Evolutionary conservation across 2,329 filamentous ascomycete species (phyloP), one percentile per base, ranked within the genome.

Genomic region (Neopestalotiopsis rosae): DNA sequence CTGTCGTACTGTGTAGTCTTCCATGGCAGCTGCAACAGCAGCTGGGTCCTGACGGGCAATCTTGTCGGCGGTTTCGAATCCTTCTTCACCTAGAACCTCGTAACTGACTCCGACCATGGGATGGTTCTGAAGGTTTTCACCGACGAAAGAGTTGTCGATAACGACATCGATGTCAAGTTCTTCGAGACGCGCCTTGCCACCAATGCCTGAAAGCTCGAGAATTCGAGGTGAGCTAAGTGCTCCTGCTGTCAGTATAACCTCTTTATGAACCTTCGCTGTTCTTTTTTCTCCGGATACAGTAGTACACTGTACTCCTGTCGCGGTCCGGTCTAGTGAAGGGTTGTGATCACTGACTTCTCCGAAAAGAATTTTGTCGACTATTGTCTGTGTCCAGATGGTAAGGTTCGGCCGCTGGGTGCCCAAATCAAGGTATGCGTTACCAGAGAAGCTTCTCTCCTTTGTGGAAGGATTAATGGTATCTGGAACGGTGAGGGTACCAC

Each of bases 231-330:
- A 79, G 67, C 83, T 80, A 69, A 85, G 77, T 1, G 79, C 74
- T 3, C 84, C 84, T 5, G 81, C 82, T 1, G 79, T 77, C 5
- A 86, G 62, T 34, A 86, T 80, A 3, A 86, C 79, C 68, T 86
- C 84, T 32, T 75, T 79, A 1, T 69, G 71, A 2, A 79, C 79
- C 9, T 57, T 69, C 10, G 77, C 69, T 0, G 61, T 73, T 38
- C 69, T 72, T 9, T 61, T 72, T 34, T 69, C 69, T 17, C 67
- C 70, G 14, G 66, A 65, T 1, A n/a, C 42, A 49, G 42, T 49
- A 49, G 42, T 49, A 49, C 42, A 49, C 42, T 49, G 4, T n/a
- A 49, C 42, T 14, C 42, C 42, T n/a, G 14, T 49, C 2, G 14
- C 42, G 1, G 42, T n/a, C 12, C 14, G 42, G 42, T 7, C 42